Conservation (phyloP, 192 early-diverging fungal species). For the Rhizoclosmatium globosum region DNA sequence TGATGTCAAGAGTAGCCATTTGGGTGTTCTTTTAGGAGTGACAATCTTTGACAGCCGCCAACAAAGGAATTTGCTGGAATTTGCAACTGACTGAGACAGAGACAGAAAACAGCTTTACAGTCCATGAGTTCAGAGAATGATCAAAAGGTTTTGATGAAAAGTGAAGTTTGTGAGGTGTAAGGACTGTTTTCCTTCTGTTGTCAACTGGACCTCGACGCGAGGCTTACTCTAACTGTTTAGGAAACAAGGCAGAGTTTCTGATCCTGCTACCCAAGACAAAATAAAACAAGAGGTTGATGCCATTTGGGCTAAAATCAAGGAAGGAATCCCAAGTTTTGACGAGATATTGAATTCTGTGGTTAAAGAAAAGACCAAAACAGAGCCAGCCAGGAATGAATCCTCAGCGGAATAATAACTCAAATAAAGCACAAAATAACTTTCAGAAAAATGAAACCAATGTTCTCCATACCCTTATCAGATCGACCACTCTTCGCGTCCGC, state of each 20-base stretch:
- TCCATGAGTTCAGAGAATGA: not conserved
- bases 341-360: not conserved
- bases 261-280: not conserved
- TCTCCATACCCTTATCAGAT: conserved; percentile 12
- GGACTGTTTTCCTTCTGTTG: not conserved
- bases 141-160: not conserved
- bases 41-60: not conserved
- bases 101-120: not conserved
- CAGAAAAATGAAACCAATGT: not conserved
- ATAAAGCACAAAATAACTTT: not conserved
- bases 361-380: not conserved
- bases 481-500: conserved; percentile 32
- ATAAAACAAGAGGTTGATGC: not conserved
- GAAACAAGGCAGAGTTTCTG: not conserved
- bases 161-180: not conserved
- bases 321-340: not conserved
- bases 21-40: not conserved
- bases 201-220: not conserved
- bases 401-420: too few species aligned
- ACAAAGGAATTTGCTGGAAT: not conserved
- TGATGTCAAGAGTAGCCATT: conserved; percentile 52
- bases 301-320: not conserved
- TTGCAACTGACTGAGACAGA: not conserved
- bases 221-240: not conserved
- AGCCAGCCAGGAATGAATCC: too few species aligned